Evolutionary conservation across 2,329 filamentous ascomycete genomes (phyloP).

Genomic region (Cladosporium sp.): DNA sequence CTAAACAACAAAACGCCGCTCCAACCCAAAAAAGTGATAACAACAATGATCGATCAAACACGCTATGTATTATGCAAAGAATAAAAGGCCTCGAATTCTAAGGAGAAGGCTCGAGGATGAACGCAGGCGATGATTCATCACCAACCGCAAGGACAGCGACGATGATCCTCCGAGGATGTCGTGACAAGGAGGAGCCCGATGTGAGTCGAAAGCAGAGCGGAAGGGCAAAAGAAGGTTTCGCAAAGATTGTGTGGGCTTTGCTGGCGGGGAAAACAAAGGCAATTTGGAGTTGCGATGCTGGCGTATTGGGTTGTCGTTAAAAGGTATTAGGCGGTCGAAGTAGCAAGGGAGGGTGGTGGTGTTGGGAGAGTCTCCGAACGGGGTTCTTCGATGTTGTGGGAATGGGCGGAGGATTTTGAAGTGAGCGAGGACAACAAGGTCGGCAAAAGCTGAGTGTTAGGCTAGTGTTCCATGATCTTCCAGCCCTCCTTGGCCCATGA

Average conservation of each 20-base stretch:
- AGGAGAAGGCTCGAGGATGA: not conserved
- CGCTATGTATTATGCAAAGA: not conserved
- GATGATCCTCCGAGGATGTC: not conserved
- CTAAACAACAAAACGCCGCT: not conserved
- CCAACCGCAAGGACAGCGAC: not conserved
- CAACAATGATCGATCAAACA: not conserved
- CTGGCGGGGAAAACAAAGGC: not conserved
- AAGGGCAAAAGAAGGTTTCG: not conserved
- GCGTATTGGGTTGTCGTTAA: not conserved
- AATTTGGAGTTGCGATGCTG: not conserved
- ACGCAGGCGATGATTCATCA: not conserved
- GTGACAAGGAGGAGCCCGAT: not conserved
- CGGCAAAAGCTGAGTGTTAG: not conserved
- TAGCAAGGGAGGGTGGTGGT: not conserved
- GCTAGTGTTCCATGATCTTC: constrained; percentile 26
- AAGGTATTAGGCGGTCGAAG: not conserved
- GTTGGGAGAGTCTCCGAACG: not conserved
- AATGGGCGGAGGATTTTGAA: not conserved
- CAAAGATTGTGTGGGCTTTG: not conserved
- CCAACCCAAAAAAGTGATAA: not conserved
- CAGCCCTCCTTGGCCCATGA: constrained; percentile 26
- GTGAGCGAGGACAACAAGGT: not conserved
- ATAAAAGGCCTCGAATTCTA: not conserved
- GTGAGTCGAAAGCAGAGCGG: not conserved
- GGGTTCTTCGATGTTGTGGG: not conserved